Conservation (phyloP, 2,329 filamentous ascomycete species). For the Nectriaceae sp. region DNA sequence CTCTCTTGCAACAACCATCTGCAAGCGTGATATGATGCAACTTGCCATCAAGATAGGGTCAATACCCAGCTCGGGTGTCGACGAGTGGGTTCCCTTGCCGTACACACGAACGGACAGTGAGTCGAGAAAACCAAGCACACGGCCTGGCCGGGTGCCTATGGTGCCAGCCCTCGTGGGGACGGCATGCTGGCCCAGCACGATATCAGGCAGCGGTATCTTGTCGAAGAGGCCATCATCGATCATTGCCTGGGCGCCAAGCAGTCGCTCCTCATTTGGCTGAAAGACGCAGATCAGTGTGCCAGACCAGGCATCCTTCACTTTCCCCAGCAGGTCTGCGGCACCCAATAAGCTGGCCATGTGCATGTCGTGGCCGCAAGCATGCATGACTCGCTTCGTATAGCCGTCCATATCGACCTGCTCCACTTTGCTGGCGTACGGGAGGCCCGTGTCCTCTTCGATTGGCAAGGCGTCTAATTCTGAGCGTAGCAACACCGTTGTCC, state of each 20-base stretch:
- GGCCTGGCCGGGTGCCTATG: slow-evolving; percentile 26
- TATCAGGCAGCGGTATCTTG: slow-evolving; percentile 33
- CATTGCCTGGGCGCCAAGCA: slow-evolving; percentile 54
- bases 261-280: slow-evolving; percentile 68
- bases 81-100: slow-evolving; percentile 47
- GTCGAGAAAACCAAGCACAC: slow-evolving; percentile 28
- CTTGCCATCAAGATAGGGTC: slow-evolving; percentile 49
- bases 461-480: slow-evolving; percentile 66
- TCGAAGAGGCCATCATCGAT: slow-evolving; percentile 39
- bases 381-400: slow-evolving; percentile 57
- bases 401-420: slow-evolving; percentile 5
- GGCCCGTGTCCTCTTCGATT: slow-evolving; percentile 54
- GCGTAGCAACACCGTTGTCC: slow-evolving; percentile 57
- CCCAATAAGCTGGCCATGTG: slow-evolving; percentile 62
- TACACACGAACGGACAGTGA: slow-evolving; percentile 30
- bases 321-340: slow-evolving; percentile 51
- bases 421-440: slow-evolving; percentile 53
- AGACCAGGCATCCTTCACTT: slow-evolving; percentile 50
- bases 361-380: slow-evolving; percentile 70
- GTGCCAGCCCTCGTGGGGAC: slow-evolving; percentile 33
- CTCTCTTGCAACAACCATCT: slow-evolving; percentile 34
- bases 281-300: slow-evolving; percentile 67
- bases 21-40: slow-evolving; percentile 38
- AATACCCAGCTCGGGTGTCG: slow-evolving; percentile 44
- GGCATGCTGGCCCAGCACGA: slow-evolving; percentile 40